Conservation (phyloP, 164 flowering plant genomes). For the Stephania yunnanensis region DNA sequence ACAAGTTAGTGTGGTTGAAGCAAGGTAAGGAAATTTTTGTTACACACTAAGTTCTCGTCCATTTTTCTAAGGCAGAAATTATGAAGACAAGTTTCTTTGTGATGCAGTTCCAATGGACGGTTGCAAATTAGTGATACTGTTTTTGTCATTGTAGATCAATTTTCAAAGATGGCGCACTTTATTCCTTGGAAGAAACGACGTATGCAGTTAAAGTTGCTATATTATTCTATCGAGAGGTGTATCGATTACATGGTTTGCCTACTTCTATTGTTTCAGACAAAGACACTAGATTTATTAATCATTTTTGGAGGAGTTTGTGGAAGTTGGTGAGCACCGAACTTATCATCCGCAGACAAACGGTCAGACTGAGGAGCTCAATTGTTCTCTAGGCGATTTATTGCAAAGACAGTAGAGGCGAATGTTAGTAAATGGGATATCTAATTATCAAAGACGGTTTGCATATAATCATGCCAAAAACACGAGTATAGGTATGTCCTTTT, state of each 20-base stretch:
- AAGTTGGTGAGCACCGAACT: not conserved
- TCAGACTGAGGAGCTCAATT: not conserved
- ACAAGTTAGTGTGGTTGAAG: not conserved
- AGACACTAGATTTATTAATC: not conserved
- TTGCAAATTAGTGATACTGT: not conserved
- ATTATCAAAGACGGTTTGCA: too few relatives aligned
- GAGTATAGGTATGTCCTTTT: too few relatives aligned
- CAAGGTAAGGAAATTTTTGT: not conserved
- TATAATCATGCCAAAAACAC: too few relatives aligned
- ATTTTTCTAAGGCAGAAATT: not conserved
- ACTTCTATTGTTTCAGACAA: not conserved
- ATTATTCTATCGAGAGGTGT: not conserved
- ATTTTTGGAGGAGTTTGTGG: conserved; percentile 1
- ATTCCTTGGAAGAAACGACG: not conserved
- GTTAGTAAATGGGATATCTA: too few relatives aligned
- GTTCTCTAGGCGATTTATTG: too few relatives aligned
- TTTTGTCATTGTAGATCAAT: too few relatives aligned
- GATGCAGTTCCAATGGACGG: not conserved
- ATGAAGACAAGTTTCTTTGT: not conserved
- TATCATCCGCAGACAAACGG: not conserved
- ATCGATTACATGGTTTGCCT: not conserved
- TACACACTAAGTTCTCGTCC: not conserved
- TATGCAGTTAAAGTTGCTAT: not conserved
- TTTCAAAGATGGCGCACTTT: not conserved
- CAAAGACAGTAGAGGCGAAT: too few relatives aligned